These are phyloP conservation scores for Eragrostis curvula DNA, from an alignment of 176 grass and related monocot species.

Conservation along the genomic window DNA sequence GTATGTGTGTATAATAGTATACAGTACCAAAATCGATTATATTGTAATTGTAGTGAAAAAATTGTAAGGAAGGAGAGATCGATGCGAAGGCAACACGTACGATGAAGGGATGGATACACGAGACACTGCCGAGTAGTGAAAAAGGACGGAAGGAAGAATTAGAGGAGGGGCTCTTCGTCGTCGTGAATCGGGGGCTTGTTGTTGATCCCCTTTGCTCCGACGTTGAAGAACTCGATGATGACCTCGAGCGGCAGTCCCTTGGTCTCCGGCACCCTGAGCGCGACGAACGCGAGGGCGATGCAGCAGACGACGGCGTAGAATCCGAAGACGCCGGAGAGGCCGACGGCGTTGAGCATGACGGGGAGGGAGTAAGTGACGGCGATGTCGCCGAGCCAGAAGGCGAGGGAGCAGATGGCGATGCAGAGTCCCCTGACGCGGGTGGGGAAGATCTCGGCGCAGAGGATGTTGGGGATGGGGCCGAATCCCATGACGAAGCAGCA, in stretches of 20 bases:
- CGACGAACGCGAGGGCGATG: constrained; percentile 66
- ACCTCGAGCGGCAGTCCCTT: constrained; percentile 86
- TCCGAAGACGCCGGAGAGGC: constrained; percentile 56
- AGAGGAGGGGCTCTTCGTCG: too few relatives aligned
- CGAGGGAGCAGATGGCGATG: constrained; percentile 90
- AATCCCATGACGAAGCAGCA: constrained; percentile 96
- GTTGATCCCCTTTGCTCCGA: constrained; percentile 51
- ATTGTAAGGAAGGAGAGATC: too few relatives aligned
- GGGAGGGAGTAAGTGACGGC: constrained; percentile 80
- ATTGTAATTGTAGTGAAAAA: too few relatives aligned
- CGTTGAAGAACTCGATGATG: constrained; percentile 87
- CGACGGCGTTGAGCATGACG: constrained; percentile 67
- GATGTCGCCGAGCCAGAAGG: constrained; percentile 86
- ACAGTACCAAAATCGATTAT: too few relatives aligned
- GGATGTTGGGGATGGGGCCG: constrained; percentile 83
- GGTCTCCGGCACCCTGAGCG: constrained; percentile 81
- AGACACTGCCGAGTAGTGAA: too few relatives aligned
- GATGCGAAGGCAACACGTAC: too few relatives aligned
- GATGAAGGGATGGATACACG: too few relatives aligned
- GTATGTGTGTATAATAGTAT: too few relatives aligned
- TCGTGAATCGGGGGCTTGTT: too few relatives aligned
- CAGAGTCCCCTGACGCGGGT: constrained; percentile 77
- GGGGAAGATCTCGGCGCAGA: constrained; percentile 84
- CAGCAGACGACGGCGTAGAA: constrained; percentile 75
- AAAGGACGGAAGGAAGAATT: too few relatives aligned